A percentile compares a stretch with the other conserved stretches of the same genome.
phyloP scores from a whole-genome alignment of 306 rosid species.

The Quercus alba region DNA sequence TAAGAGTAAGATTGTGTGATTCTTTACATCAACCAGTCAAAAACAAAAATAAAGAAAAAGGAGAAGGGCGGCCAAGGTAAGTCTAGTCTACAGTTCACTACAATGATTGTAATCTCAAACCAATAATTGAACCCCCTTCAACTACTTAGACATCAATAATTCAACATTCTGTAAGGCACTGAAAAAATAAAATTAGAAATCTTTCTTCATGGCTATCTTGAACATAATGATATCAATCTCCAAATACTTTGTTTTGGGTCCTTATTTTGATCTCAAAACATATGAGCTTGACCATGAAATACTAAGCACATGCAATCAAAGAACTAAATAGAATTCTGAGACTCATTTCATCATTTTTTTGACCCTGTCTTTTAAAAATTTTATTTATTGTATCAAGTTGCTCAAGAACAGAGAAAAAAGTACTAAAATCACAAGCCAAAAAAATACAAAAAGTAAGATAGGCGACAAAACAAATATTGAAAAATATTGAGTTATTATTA shows the following conservation, averaged over 20 bases:
- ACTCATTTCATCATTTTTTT: neutral
- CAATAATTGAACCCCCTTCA: constrained; percentile 62
- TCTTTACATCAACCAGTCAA: constrained; percentile 14
- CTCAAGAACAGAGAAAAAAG: neutral
- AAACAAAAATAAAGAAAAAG: constrained; percentile 16
- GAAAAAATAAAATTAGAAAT: neutral
- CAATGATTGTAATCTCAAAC: constrained; percentile 57
- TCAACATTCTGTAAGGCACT: constrained; percentile 12
- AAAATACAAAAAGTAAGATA: neutral
- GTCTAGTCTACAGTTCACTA: constrained; percentile 48
- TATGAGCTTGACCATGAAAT: neutral
- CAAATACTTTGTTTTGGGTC: neutral
- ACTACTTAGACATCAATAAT: constrained; percentile 48
- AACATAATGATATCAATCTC: neutral
- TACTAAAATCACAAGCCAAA: neutral
- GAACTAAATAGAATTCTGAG: neutral
- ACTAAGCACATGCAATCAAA: neutral
- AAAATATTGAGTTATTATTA: neutral
- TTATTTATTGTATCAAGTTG: neutral
- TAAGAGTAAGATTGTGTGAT: neutral
- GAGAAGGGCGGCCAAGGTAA: constrained; percentile 40
- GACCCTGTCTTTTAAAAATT: neutral
- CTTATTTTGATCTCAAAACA: neutral
- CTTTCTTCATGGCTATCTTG: neutral
- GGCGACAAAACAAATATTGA: neutral